Conservation (phyloP, 306 rosid species). For the Argentina anserina region DNA sequence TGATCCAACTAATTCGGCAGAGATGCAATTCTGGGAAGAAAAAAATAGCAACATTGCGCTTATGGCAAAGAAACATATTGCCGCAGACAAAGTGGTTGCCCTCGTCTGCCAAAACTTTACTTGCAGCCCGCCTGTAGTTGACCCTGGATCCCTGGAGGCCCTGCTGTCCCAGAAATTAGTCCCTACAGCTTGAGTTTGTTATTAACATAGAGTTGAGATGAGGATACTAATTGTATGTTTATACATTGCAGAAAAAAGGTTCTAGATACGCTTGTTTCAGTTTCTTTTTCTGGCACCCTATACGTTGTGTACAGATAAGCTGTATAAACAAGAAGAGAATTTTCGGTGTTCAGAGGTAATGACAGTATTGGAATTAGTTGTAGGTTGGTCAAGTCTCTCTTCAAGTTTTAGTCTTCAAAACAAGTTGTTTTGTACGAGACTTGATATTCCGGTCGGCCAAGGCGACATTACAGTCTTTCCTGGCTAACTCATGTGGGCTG, state of each 20-base stretch:
- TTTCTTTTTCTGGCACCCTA: background rate
- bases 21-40: slow-evolving; percentile 83
- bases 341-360: background rate
- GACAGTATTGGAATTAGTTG: background rate
- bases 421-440: background rate
- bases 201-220: background rate
- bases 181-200: slow-evolving; percentile 19
- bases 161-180: slow-evolving; percentile 42
- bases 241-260: background rate
- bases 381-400: background rate
- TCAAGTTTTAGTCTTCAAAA: background rate
- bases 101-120: slow-evolving; percentile 85
- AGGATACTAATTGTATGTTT: background rate
- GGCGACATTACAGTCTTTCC: slow-evolving; percentile 14
- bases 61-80: slow-evolving; percentile 61
- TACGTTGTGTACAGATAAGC: background rate
- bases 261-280: background rate
- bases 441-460: background rate
- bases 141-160: slow-evolving; percentile 48
- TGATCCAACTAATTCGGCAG: slow-evolving; percentile 57
- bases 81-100: slow-evolving; percentile 54
- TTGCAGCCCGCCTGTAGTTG: slow-evolving; percentile 58
- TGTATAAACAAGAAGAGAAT: background rate
- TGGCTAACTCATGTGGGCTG: slow-evolving; percentile 31
- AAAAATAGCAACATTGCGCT: slow-evolving; percentile 57